Conservation (phyloP, 768 basidiomycete species). For the Suillus occidentalis region DNA sequence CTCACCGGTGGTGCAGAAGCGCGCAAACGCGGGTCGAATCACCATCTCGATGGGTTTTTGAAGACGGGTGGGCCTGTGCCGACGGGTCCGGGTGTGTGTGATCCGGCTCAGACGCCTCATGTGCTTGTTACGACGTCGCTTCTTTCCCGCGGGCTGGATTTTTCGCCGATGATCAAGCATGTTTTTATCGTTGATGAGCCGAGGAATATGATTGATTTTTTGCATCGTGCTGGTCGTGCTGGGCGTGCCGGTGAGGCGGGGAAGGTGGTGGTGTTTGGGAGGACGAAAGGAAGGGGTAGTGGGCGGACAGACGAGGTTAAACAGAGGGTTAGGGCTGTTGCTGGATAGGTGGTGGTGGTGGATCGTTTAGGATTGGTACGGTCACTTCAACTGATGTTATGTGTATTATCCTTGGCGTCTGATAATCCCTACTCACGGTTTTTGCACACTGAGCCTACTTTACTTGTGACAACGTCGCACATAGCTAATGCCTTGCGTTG, state of each 20-base stretch:
- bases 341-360: conserved; percentile 17
- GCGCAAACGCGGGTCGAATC: conserved; percentile 68
- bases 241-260: conserved; percentile 73
- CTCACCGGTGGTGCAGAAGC: conserved; percentile 63
- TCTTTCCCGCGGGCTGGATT: conserved; percentile 88
- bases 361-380: not conserved
- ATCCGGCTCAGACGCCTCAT: conserved; percentile 44
- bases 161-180: conserved; percentile 71
- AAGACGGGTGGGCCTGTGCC: conserved; percentile 21
- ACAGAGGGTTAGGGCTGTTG: conserved; percentile 47
- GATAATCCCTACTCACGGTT: conserved; percentile 3
- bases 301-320: conserved; percentile 49
- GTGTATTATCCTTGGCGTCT: not conserved
- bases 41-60: conserved; percentile 77
- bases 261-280: conserved; percentile 77
- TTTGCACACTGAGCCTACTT: not conserved
- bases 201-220: conserved; percentile 86
- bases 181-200: conserved; percentile 90
- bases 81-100: conserved; percentile 18
- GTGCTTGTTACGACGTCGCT: conserved; percentile 89
- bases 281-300: conserved; percentile 63
- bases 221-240: conserved; percentile 87
- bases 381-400: not conserved
- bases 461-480: not conserved
- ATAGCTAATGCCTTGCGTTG: not conserved